Conservation (phyloP, 768 basidiomycete species). For the Tremella yokohamensis region DNA sequence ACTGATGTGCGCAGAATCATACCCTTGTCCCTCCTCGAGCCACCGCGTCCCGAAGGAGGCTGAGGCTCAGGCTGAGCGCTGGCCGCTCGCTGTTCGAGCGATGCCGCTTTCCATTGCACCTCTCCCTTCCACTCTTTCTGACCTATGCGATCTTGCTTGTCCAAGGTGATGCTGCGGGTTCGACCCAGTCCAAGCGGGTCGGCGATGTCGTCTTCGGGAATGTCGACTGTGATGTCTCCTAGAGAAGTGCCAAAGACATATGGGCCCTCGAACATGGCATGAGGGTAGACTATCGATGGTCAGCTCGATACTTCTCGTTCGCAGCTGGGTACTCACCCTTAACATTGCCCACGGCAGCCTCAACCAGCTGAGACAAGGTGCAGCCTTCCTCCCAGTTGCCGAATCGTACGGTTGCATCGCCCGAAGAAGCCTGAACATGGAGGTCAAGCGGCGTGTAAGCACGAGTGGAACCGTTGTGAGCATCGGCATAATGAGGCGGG, state of each 20-base stretch:
- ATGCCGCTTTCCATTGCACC: neutral
- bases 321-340: too few species aligned
- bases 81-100: neutral
- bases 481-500: neutral
- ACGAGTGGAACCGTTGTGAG: too few species aligned
- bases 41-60: neutral
- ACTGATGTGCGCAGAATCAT: neutral
- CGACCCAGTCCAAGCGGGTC: neutral
- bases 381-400: neutral
- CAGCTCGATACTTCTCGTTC: neutral
- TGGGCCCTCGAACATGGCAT: neutral
- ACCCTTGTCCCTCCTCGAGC: neutral
- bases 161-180: neutral
- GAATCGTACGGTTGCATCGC: neutral
- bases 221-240: neutral
- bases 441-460: too few species aligned
- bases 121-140: conserved; percentile 3
- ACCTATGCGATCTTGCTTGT: neutral
- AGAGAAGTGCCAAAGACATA: neutral
- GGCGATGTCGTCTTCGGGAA: neutral
- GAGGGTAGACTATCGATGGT: neutral
- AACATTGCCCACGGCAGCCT: neutral
- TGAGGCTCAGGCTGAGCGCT: neutral
- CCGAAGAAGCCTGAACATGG: neutral
- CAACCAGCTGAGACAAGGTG: neutral